These are phyloP conservation scores for Sordariomycetes sp. DNA, from an alignment of 2,329 filamentous ascomycete genomes.

Conservation along the genomic window DNA sequence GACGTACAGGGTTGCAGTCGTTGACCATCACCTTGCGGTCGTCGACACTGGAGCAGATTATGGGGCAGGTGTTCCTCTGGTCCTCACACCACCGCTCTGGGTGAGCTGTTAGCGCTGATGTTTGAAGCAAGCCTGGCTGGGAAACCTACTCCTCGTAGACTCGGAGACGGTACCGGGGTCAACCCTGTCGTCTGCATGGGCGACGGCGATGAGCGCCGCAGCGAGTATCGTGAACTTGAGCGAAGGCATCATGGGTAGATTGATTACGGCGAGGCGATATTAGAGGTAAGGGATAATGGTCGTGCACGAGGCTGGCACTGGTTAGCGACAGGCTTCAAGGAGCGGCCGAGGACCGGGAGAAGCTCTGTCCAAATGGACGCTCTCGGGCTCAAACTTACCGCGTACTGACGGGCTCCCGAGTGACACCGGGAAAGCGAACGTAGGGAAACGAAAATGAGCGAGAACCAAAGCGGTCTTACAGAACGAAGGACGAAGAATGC, in stretches of 20 bases:
- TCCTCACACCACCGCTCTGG: constrained; percentile 54
- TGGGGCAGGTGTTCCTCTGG: constrained; percentile 54
- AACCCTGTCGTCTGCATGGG: constrained; percentile 49
- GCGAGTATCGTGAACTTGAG: constrained; percentile 42
- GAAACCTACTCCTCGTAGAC: constrained; percentile 36
- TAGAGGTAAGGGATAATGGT: background rate
- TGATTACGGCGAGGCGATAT: background rate
- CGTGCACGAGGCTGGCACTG: background rate
- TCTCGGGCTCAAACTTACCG: background rate
- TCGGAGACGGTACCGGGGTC: constrained; percentile 49
- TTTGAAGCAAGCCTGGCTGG: background rate
- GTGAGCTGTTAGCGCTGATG: background rate
- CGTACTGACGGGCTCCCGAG: background rate
- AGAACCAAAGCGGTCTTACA: constrained; percentile 3
- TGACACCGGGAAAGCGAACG: background rate
- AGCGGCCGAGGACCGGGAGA: too few relatives aligned
- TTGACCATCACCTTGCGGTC: constrained; percentile 45
- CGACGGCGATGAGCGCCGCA: constrained; percentile 37
- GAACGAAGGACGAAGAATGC: background rate
- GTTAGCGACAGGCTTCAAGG: too few relatives aligned
- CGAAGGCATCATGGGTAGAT: constrained; percentile 37
- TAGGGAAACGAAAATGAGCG: constrained; percentile 7
- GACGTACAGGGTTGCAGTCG: constrained; percentile 53
- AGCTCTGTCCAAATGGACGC: background rate
- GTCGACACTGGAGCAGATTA: constrained; percentile 57